A percentile compares a stretch with the other conserved stretches of the same genome.
phyloP scores from a whole-genome alignment of 164 flowering plant species.

The Annona cherimola region DNA sequence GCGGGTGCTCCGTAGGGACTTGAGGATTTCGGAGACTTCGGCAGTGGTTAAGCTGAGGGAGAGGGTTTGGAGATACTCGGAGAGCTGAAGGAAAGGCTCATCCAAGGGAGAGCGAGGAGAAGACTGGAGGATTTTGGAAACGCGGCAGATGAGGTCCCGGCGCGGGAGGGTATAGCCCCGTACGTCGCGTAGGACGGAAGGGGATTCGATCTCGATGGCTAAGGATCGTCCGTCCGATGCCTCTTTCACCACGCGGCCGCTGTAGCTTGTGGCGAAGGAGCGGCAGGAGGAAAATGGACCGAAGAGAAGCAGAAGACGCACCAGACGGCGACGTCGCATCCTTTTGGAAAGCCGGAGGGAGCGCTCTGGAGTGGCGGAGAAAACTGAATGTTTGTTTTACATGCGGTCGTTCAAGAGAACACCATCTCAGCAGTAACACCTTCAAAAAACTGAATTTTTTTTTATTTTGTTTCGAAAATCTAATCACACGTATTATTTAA shows the following conservation, averaged over 20 bases:
- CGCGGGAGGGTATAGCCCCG: constrained; percentile 84
- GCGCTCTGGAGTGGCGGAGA: too few relatives aligned
- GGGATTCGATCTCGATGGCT: constrained; percentile 42
- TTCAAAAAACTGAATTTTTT: too few relatives aligned
- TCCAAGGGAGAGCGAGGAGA: constrained; percentile 10
- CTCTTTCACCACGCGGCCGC: constrained; percentile 44
- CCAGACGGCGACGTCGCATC: background rate
- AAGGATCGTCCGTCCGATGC: constrained; percentile 48
- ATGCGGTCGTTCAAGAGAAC: too few relatives aligned
- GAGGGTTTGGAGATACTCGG: constrained; percentile 50
- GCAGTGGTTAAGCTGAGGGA: constrained; percentile 47
- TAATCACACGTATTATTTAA: too few relatives aligned
- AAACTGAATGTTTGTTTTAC: too few relatives aligned
- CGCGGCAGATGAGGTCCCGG: constrained; percentile 69
- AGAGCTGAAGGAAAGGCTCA: constrained; percentile 46
- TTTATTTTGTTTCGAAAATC: too few relatives aligned
- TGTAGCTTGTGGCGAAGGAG: constrained; percentile 74
- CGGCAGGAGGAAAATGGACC: constrained; percentile 24
- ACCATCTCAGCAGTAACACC: too few relatives aligned
- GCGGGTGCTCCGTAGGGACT: constrained; percentile 48
- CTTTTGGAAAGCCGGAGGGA: too few relatives aligned
- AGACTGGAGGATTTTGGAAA: constrained; percentile 47
- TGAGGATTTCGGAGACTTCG: constrained; percentile 73
- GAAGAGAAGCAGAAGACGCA: background rate
- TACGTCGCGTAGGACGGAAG: constrained; percentile 34